Conservation (phyloP, 75 land plant genomes). For the Sequoiadendron giganteum region DNA sequence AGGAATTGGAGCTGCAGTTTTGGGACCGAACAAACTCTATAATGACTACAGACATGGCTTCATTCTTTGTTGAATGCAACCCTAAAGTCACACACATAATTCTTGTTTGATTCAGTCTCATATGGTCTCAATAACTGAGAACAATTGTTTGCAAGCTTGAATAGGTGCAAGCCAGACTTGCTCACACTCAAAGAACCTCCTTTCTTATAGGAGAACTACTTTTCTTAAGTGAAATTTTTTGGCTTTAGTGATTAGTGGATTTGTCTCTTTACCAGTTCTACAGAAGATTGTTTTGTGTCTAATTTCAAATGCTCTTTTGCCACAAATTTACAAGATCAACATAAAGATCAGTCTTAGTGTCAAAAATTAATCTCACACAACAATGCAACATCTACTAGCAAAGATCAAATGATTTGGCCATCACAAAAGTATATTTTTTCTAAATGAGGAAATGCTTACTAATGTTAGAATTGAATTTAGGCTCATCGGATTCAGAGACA, state of each 20-base stretch:
- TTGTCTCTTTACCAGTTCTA: background rate
- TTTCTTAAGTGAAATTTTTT: background rate
- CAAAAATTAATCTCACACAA: background rate
- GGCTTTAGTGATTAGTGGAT: background rate
- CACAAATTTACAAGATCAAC: background rate
- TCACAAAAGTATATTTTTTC: no score
- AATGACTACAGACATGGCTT: background rate
- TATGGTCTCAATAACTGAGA: background rate
- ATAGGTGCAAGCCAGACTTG: background rate
- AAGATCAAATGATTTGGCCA: no score
- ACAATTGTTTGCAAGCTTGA: background rate
- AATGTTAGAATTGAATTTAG: background rate
- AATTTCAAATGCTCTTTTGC: background rate
- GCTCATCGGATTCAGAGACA: no score
- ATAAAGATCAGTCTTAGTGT: background rate
- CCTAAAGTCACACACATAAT: background rate
- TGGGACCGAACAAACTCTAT: no score
- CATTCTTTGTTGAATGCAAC: background rate
- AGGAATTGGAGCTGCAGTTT: no score
- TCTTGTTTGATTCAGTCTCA: background rate
- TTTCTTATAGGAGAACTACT: background rate
- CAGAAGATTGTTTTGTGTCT: background rate
- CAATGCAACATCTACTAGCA: background rate
- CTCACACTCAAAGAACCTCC: background rate
- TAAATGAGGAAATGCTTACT: background rate